Conservation (phyloP, 441 rosid species). For the Erysimum pusillum region DNA sequence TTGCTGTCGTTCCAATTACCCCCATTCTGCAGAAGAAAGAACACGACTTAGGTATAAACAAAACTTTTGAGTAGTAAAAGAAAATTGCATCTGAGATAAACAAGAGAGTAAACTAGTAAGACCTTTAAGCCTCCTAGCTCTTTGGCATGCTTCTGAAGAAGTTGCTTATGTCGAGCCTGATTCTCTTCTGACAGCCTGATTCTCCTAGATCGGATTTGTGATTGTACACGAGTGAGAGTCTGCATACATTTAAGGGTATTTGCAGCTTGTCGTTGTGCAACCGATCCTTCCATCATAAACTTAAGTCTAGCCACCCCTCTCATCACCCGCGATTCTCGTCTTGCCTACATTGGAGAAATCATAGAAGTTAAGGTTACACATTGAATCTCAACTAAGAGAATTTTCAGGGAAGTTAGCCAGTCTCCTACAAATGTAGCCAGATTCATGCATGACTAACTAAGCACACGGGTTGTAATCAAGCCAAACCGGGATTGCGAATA, state of each 20-base stretch:
- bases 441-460: background rate
- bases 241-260: constrained; percentile 86
- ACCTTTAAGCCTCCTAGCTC: constrained; percentile 77
- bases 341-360: constrained; percentile 60
- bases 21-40: constrained; percentile 54
- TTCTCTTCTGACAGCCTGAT: constrained; percentile 88
- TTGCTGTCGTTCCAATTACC: constrained; percentile 70
- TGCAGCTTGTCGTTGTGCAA: constrained; percentile 80
- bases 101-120: constrained; percentile 33
- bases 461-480: background rate
- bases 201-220: constrained; percentile 80
- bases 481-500: background rate
- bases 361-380: constrained; percentile 8
- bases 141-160: constrained; percentile 84
- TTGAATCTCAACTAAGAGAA: background rate
- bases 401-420: background rate
- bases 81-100: constrained; percentile 3
- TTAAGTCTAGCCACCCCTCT: constrained; percentile 77
- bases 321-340: constrained; percentile 74
- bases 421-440: background rate
- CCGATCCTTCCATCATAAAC: constrained; percentile 80
- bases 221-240: constrained; percentile 80
- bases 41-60: constrained; percentile 23
- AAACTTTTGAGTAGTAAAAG: background rate
- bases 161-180: constrained; percentile 85